phyloP scores from a whole-genome alignment of 257 asterid species.

The Nicotiana knightiana region DNA sequence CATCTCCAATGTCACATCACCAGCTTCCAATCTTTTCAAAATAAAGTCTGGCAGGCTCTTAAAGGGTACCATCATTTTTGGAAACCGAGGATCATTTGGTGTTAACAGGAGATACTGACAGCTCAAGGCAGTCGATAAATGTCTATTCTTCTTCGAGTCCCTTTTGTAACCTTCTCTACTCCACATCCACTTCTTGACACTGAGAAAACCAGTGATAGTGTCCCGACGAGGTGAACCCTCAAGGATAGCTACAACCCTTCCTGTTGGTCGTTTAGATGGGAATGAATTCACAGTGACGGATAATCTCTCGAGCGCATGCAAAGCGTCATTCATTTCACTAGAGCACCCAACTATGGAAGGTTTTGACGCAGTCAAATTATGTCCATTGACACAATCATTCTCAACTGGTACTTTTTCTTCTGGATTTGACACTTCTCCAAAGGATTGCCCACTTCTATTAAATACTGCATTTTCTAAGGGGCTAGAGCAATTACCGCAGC shows the following conservation, averaged over 20 bases:
- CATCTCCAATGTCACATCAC: constrained; percentile 57
- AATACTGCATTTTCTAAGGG: constrained; percentile 14
- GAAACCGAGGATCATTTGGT: constrained; percentile 68
- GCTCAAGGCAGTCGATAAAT: constrained; percentile 21
- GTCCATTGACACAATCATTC: constrained; percentile 20
- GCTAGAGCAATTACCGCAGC: constrained; percentile 13
- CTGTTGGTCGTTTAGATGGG: constrained; percentile 86
- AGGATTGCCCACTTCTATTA: constrained; percentile 15
- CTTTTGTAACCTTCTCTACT: constrained; percentile 42
- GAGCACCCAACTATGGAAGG: constrained; percentile 16
- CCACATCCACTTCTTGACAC: constrained; percentile 58
- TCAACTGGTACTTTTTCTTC: constrained; percentile 23
- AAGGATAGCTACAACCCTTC: constrained; percentile 65
- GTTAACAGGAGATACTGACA: constrained; percentile 45
- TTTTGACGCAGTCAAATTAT: constrained; percentile 17
- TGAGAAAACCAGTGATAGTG: constrained; percentile 57
- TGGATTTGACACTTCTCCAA: constrained; percentile 21
- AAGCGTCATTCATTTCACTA: constrained; percentile 19
- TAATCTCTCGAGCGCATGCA: constrained; percentile 41
- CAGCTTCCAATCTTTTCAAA: constrained; percentile 51
- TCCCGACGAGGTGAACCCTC: constrained; percentile 59
- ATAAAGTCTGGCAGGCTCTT: constrained; percentile 48
- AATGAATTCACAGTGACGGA: constrained; percentile 31
- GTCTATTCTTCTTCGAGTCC: constrained; percentile 45
- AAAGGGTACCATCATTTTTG: constrained; percentile 61